These are phyloP conservation scores for Pinus tabuliformis DNA, from an alignment of 75 land plant species.

Conservation along the genomic window DNA sequence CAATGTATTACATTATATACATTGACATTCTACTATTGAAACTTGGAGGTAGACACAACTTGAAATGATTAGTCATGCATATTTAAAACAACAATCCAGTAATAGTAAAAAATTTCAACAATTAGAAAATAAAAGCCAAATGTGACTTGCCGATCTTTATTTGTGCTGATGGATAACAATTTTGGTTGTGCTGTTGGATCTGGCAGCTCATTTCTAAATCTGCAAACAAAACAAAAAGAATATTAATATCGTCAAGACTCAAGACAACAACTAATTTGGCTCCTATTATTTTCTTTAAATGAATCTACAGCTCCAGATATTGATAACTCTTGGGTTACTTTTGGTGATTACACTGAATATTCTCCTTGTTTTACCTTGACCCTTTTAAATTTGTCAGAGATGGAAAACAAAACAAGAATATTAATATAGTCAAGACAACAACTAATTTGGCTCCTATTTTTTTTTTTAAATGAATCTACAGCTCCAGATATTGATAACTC, in stretches of 20 bases:
- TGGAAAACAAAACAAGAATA: slow-evolving; percentile 2
- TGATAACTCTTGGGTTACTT: background rate
- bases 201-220: slow-evolving; percentile 96
- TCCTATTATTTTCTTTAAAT: background rate
- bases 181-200: slow-evolving; percentile 92
- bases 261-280: background rate
- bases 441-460: background rate
- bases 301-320: background rate
- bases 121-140: background rate
- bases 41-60: background rate
- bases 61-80: background rate
- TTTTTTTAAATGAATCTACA: background rate
- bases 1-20: background rate
- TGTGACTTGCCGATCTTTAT: slow-evolving; percentile 76
- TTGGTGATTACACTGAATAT: background rate
- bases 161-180: slow-evolving; percentile 56
- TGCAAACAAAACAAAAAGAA: slow-evolving; percentile 17
- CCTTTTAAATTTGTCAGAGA: background rate
- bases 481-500: background rate
- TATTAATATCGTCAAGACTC: background rate
- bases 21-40: background rate
- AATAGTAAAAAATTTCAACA: background rate
- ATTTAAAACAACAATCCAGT: background rate
- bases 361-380: background rate
- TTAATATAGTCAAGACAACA: background rate